Evolutionary conservation across 108 stramenopile species (phyloP).

Genomic region (Cyclotella sp.): DNA sequence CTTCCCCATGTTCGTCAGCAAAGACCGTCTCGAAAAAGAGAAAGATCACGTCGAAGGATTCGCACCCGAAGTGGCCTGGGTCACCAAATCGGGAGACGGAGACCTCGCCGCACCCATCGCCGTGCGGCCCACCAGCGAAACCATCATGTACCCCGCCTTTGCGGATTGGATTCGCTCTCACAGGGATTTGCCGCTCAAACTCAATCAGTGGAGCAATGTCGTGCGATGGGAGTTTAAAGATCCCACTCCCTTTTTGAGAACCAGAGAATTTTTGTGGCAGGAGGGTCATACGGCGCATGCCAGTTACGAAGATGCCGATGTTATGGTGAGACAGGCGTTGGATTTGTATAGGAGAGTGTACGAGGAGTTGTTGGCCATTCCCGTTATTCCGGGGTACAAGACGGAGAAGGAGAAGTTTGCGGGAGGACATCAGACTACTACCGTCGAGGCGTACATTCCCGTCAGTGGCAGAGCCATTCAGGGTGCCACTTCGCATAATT

Average conservation of each 20-base stretch:
- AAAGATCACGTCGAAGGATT: conserved; percentile 99
- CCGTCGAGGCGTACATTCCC: conserved; percentile 99
- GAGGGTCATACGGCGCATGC: conserved; percentile 99
- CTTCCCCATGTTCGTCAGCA: conserved; percentile 97
- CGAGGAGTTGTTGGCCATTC: conserved; percentile 98
- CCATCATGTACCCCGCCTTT: conserved; percentile 99
- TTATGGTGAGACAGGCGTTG: conserved; percentile 95
- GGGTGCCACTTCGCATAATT: conserved; percentile 98
- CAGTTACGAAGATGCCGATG: conserved; percentile 94
- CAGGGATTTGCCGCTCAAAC: conserved; percentile 95
- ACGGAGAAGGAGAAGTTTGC: conserved; percentile 99
- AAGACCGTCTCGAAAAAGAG: conserved; percentile 94
- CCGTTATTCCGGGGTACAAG: conserved; percentile 98
- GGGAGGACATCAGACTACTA: conserved; percentile 96
- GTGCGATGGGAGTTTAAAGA: conserved; percentile 99
- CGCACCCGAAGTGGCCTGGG: conserved; percentile 98
- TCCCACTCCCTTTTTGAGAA: conserved; percentile 98
- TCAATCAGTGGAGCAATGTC: conserved; percentile 99
- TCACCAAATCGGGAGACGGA: conserved; percentile 88
- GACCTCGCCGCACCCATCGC: conserved; percentile 97
- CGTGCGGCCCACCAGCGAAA: conserved; percentile 97
- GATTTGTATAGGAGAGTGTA: conserved; percentile 96
- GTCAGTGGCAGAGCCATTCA: conserved; percentile 98
- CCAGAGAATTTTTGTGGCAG: conserved; percentile 99
- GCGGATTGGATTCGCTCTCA: conserved; percentile 95